A percentile compares a stretch with the other conserved stretches of the same genome.
These are phyloP conservation scores for Ramalina intermedia DNA, from an alignment of 495 filamentous ascomycete species.

Conservation along the genomic window DNA sequence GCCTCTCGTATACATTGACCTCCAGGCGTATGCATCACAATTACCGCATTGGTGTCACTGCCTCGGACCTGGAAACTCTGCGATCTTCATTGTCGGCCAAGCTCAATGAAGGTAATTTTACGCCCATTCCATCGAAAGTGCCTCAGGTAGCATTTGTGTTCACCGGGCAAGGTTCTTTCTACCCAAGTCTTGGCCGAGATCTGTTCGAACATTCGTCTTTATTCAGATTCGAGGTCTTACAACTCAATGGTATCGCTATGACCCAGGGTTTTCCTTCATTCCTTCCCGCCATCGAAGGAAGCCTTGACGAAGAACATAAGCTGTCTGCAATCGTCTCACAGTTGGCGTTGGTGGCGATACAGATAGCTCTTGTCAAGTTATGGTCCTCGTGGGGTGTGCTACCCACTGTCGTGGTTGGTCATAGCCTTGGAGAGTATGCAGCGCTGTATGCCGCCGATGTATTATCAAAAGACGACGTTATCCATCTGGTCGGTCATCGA, in stretches of 20 bases:
- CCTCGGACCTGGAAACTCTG: constrained; percentile 14
- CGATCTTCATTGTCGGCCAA: constrained; percentile 10
- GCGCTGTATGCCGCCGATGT: constrained; percentile 58
- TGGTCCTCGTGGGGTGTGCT: constrained; percentile 56
- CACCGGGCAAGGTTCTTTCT: constrained; percentile 37
- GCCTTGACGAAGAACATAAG: constrained; percentile 25
- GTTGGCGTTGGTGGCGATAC: constrained; percentile 52
- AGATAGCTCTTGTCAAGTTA: constrained; percentile 55
- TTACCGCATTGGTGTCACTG: constrained; percentile 49
- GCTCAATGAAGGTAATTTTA: constrained; percentile 19
- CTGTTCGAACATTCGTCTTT: constrained; percentile 47
- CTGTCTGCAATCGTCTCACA: constrained; percentile 63
- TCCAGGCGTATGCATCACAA: constrained; percentile 66
- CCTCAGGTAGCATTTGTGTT: constrained; percentile 37
- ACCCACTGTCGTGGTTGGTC: constrained; percentile 54
- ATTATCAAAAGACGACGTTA: constrained; percentile 49
- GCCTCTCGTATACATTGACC: constrained; percentile 65
- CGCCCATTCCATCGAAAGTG: constrained; percentile 27
- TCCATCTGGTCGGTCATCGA: constrained; percentile 55
- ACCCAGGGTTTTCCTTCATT: constrained; percentile 60
- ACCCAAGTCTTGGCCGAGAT: constrained; percentile 55
- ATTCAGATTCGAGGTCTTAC: constrained; percentile 58
- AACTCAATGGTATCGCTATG: constrained; percentile 51
- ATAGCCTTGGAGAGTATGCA: constrained; percentile 65
- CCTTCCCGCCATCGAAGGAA: constrained; percentile 39